Base-by-base conservation (phyloP, 2,329 filamentous ascomycete species). In the Lojkania enalia region DNA sequence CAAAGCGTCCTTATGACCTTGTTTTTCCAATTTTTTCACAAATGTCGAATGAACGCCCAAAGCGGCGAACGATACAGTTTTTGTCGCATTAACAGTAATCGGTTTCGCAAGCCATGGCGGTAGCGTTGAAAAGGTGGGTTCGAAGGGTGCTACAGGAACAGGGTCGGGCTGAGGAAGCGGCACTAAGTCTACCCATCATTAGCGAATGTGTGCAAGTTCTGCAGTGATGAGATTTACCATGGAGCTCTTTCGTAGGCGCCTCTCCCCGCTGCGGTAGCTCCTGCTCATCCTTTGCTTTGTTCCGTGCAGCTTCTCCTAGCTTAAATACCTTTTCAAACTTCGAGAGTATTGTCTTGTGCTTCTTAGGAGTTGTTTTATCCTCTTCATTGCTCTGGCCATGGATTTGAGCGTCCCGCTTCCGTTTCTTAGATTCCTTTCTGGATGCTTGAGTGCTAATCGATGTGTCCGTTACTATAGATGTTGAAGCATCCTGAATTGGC, bases 21-120 rank as follows among this genome's bases (percentile, higher is more conserved):
- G 85, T n/a, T 79, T 75, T 21, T 82, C 75, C 4, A 99, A 75
- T 4, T 79, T 77, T 14, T 81, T 77, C 1, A 84, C 73, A 6
- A 84, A 77, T 33, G 82, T 80, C 4, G 77, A 60, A 13, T 80
- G 71, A 27, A 96, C 78, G 0, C 83, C 83, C 0, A 94, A 71
- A 4, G 81, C 74, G 1, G 72, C 63, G 55, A 96, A 96, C 0
- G 82, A 73, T 1, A 75, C 73, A 21, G 74, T 79, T 7, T 79
- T 77, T 4, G 82, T 77, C 6, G 83, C 77, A 0, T 84, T 77
- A 3, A 90, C 83, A 19, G 81, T 78, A n/a, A 86, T 79, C 0
- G 91, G 90, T 11, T 84, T 79, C 4, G 86, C 83, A 11, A 96
- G 77, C 92, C 92, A 97, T 2, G 77, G 57, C 0, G 92, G 92